phyloP scores from a whole-genome alignment of 768 basidiomycete genomes.

The Cyclocybe aegerita region DNA sequence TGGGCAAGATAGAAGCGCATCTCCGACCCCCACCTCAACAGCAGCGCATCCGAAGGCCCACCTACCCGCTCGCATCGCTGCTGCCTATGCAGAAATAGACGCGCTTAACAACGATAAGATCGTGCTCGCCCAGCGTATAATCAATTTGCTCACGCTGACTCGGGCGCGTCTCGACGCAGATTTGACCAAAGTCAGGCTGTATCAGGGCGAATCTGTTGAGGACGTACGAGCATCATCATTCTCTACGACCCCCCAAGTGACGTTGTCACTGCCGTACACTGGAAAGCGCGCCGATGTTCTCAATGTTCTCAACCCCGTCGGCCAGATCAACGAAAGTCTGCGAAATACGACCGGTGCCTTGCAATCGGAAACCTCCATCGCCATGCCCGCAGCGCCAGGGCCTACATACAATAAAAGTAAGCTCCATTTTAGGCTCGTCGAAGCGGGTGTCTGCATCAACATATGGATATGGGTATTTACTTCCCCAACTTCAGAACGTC shows the following conservation, averaged over 20 bases:
- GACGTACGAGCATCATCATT: conserved; percentile 17
- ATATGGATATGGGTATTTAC: background rate
- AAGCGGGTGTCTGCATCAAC: background rate
- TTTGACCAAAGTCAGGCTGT: conserved; percentile 33
- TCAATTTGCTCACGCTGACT: conserved; percentile 38
- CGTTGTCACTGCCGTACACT: conserved; percentile 16
- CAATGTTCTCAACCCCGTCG: conserved; percentile 21
- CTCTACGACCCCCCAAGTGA: conserved; percentile 7
- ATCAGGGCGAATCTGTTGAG: conserved; percentile 36
- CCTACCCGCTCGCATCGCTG: conserved; percentile 32
- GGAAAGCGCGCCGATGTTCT: conserved; percentile 16
- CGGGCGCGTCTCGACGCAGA: conserved; percentile 43
- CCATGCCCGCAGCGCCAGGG: conserved; percentile 15
- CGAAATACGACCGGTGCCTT: conserved; percentile 22
- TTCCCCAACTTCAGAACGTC: conserved; percentile 29
- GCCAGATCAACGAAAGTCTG: conserved; percentile 33
- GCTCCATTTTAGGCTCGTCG: conserved; percentile 3
- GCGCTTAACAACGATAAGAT: conserved; percentile 37
- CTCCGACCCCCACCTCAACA: conserved; percentile 21
- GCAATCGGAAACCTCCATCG: conserved; percentile 8
- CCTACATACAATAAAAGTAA: conserved; percentile 31
- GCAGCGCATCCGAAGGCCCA: conserved; percentile 23
- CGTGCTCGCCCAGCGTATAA: conserved; percentile 36
- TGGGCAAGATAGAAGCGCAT: conserved; percentile 12
- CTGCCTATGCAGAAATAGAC: conserved; percentile 36